Base-by-base conservation (phyloP, 2,329 filamentous ascomycete genomes). In the Colletotrichum tabaci region DNA sequence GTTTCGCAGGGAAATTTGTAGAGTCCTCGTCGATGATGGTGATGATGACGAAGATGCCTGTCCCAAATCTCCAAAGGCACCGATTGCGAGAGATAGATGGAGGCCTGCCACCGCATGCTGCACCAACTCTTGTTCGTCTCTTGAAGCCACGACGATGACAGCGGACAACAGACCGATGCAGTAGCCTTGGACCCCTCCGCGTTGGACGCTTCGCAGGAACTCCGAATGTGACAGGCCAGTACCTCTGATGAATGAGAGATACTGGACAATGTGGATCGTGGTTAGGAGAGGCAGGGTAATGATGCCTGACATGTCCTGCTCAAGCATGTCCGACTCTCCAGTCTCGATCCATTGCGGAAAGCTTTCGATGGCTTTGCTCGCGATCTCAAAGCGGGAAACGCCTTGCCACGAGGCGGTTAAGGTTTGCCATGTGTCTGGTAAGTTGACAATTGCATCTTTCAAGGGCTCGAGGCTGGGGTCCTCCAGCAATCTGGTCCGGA, bases 141-240 rank as follows among this genome's bases (percentile, higher is more conserved):
- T 57, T 18, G 74, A 70, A 5, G 65, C 57, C 18, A 73, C 73
- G 21, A 73, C 60, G 50, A 74, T 30, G 21, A 73, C 55, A 5
- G 74, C 74, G 7, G 73, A 68, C 42, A 74, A 53, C n/a, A 75
- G 56, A 2, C 74, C 74, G 21, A 71, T 73, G 47, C 74, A 75
- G 52, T 71, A 74, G n/a, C 74, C 74, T 23, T 75, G 74, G 46
- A 73, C 60, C 18, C 73, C 67, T 38, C 67, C 63, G 23, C 46
- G 21, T 35, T 70, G 66, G 42, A 74, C 30, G 35, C 47, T 49
- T 4, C 21, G 47, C 9, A 49, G 47, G 2, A 49, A 21, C 1
- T 21, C 47, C n/a, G 47, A 5, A 2, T 49, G 47, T 9, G 47
- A 18, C 16, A 49, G n/a, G 21, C 47, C 47, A 2, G 21, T 6